These are phyloP conservation scores for Spongiforma sp. DNA, from an alignment of 1,284 basidiomycete genomes.

Conservation along the genomic window DNA sequence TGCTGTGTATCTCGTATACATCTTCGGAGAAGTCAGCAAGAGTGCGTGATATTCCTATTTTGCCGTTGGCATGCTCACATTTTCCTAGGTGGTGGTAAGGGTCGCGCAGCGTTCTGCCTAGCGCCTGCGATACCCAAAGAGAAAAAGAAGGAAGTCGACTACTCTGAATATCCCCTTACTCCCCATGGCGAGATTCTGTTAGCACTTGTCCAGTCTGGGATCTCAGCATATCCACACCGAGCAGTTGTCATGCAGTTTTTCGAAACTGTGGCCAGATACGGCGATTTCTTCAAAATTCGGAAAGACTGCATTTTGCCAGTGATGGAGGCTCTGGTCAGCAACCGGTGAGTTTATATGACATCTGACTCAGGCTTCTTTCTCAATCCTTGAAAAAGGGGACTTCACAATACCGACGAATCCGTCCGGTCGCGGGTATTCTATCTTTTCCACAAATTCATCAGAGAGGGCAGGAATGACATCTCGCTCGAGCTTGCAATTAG, in stretches of 20 bases:
- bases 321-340: constrained; percentile 89
- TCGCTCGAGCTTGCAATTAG: constrained; percentile 73
- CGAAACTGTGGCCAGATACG: constrained; percentile 91
- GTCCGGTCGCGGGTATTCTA: constrained; percentile 89
- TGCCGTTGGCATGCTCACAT: constrained; percentile 4
- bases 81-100: constrained; percentile 67
- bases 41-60: constrained; percentile 45
- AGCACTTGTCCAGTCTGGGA: constrained; percentile 82
- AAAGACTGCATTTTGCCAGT: constrained; percentile 87
- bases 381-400: constrained; percentile 63
- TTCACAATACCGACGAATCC: constrained; percentile 79
- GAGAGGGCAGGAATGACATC: constrained; percentile 83
- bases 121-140: constrained; percentile 70
- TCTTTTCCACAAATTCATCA: constrained; percentile 93
- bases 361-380: neutral
- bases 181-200: constrained; percentile 91
- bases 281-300: constrained; percentile 95
- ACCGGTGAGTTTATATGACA: constrained; percentile 58
- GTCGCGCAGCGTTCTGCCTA: constrained; percentile 76
- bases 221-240: constrained; percentile 86
- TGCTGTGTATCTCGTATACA: constrained; percentile 89
- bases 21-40: constrained; percentile 93
- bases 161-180: constrained; percentile 87
- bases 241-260: constrained; percentile 95
- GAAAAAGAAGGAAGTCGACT: constrained; percentile 72